A percentile compares a stretch with the other conserved stretches of the same genome.
These are phyloP conservation scores for Aureobasidium sp. DNA, from an alignment of 2,329 filamentous ascomycete species.

Conservation along the genomic window DNA sequence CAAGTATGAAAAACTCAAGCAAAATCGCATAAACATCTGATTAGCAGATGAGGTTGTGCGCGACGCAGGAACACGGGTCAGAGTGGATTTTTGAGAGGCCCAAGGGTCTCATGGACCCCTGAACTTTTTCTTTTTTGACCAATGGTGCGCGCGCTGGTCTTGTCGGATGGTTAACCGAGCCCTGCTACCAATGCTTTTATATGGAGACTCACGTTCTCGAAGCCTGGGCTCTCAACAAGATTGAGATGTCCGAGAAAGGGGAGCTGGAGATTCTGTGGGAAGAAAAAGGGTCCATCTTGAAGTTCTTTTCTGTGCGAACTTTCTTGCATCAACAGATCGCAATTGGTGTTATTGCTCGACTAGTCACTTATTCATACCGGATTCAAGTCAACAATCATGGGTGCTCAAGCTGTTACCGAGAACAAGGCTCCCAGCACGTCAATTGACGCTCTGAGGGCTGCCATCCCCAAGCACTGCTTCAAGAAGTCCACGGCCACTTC, in stretches of 20 bases:
- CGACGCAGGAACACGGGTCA: constrained; percentile 1
- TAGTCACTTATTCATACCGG: neutral
- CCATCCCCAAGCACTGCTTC: constrained; percentile 96
- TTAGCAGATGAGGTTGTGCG: neutral
- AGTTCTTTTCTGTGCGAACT: constrained; percentile 9
- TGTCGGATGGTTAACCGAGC: too few species aligned
- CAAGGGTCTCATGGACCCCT: neutral
- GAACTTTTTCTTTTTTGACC: neutral
- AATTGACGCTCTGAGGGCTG: constrained; percentile 32
- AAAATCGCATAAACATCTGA: too few species aligned
- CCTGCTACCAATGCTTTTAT: neutral
- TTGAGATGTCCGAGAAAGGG: constrained; percentile 5
- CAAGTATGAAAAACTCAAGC: neutral
- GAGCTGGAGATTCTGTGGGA: constrained; percentile 3
- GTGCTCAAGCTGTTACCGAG: neutral
- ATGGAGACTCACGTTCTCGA: constrained; percentile 5
- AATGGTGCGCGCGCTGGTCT: neutral
- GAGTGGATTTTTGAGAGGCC: neutral
- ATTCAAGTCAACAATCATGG: constrained; percentile 4
- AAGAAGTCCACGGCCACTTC: constrained; percentile 71
- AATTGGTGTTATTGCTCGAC: constrained; percentile 5
- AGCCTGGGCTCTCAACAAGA: constrained; percentile 5
- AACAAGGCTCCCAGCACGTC: constrained; percentile 4
- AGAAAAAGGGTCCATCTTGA: constrained; percentile 7
- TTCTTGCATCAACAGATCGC: constrained; percentile 10